Base-by-base conservation (phyloP, 1,139 yeast genomes). In the Blastobotrys elegans region DNA sequence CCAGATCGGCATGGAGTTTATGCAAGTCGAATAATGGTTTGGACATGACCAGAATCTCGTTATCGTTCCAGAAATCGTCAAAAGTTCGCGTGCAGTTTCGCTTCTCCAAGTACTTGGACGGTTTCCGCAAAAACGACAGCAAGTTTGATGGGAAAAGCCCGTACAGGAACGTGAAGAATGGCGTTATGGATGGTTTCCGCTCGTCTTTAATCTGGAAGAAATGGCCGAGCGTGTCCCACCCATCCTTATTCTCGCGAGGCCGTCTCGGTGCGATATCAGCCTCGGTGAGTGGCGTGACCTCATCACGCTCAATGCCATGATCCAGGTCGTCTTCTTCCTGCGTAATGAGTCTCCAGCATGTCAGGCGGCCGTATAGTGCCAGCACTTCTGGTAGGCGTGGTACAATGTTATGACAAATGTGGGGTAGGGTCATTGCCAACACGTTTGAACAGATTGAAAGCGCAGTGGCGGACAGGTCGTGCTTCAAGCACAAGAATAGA, bases 121-220 rank as follows among this genome's bases (percentile, higher is more conserved):
- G 82, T 32, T 67, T 62, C 20, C 69, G 64, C 17, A 74, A 54
- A 56, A 78, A 82, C 4, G 63, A 59, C 31, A 73, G 57, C 2
- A 80, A 62, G 54, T 78, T 77, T 27, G 70, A 63, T 0, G 88
- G 87, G 54, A 73, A 82, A n/a, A 82, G 60, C 0, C 85, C 88
- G 55, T 82, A 82, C 2, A 82, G 58, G 31, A 77, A 64, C 0
- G 81, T 73, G 43, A 68, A 71, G 14, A 74, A 55, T 10, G 70
- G 66, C 2, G 60, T 52, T 31, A 63, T 54, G 34, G 63, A 53
- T 2, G 63, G 58, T 11, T 49, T 47, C 13, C 56, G 47, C 13
- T 51, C 50, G 26, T 58, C 61, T 11, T 56, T 55, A 21, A 53
- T 48, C 16, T 51, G 55, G 14, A 53, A 56, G 7, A 53, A 50